Percentiles rank a stretch among this genome's conserved stretches.
Evolutionary conservation across 108 stramenopile genomes (phyloP).

Genomic region (Fragilaria crotonensis): DNA sequence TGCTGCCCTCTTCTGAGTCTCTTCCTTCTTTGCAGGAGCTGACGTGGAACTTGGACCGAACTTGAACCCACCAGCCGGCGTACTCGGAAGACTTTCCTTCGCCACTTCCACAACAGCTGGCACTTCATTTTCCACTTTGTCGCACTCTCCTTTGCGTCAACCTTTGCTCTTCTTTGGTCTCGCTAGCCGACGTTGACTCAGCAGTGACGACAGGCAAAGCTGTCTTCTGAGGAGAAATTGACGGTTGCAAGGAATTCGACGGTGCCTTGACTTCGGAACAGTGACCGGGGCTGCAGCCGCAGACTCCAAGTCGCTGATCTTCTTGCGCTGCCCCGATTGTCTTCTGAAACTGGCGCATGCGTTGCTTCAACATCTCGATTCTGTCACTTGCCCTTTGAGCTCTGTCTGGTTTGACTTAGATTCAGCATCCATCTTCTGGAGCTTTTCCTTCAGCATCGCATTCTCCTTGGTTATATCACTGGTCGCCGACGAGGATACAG

Average conservation of each 20-base stretch:
- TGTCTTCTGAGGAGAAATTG: not conserved
- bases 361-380: constrained; percentile 43
- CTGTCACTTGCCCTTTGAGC: constrained; percentile 36
- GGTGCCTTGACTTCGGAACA: not conserved
- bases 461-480: constrained; percentile 24
- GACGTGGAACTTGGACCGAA: constrained; percentile 29
- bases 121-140: constrained; percentile 1
- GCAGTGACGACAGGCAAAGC: not conserved
- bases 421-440: constrained; percentile 22
- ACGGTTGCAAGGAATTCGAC: not conserved
- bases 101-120: not conserved
- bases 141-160: not conserved
- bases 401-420: constrained; percentile 20
- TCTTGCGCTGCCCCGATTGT: constrained; percentile 20
- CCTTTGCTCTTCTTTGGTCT: not conserved
- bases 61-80: constrained; percentile 50
- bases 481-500: constrained; percentile 7
- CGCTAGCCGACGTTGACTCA: not conserved
- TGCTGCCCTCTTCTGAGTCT: not conserved
- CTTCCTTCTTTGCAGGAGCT: not conserved
- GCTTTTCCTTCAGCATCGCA: constrained; percentile 29
- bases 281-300: not conserved
- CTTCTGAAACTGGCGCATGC: constrained; percentile 39
- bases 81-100: constrained; percentile 11
- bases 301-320: constrained; percentile 10